Percentiles rank a stretch among this genome's conserved stretches.
Conservation (phyloP, 2,329 filamentous ascomycete genomes). For the Capronia americana region DNA sequence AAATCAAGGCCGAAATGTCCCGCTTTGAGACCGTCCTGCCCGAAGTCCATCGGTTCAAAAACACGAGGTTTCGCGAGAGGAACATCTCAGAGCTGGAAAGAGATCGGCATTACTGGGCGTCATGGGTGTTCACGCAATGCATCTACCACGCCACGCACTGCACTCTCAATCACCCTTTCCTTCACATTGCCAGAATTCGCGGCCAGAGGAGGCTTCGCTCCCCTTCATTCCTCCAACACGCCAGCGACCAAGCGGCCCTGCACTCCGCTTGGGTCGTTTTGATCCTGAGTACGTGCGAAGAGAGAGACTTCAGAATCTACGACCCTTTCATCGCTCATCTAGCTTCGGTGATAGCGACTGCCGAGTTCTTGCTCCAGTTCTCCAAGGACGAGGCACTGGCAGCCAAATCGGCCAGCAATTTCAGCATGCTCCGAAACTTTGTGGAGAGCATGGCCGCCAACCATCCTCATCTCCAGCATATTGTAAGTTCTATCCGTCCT, state of each 20-base stretch:
- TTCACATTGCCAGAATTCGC: slow-evolving; percentile 33
- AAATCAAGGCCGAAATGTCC: slow-evolving; percentile 35
- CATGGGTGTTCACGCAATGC: slow-evolving; percentile 34
- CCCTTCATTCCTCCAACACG: slow-evolving; percentile 37
- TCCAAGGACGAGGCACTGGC: slow-evolving; percentile 32
- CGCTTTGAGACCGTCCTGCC: slow-evolving; percentile 33
- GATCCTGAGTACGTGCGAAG: slow-evolving; percentile 29
- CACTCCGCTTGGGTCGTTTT: slow-evolving; percentile 35
- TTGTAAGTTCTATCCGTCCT: slow-evolving; percentile 20
- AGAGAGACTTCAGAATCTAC: slow-evolving; percentile 28
- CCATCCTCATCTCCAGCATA: slow-evolving; percentile 33
- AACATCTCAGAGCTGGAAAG: slow-evolving; percentile 20
- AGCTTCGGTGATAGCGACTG: slow-evolving; percentile 31
- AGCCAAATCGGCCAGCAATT: slow-evolving; percentile 26
- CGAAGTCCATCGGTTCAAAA: slow-evolving; percentile 35
- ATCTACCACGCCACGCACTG: slow-evolving; percentile 36
- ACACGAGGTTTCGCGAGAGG: slow-evolving; percentile 27
- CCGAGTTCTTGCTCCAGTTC: slow-evolving; percentile 34
- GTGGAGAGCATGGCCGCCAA: slow-evolving; percentile 27
- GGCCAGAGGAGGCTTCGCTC: slow-evolving; percentile 30
- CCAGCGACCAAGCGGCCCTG: slow-evolving; percentile 34
- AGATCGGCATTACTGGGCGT: slow-evolving; percentile 32
- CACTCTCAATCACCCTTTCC: slow-evolving; percentile 36
- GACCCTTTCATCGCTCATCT: slow-evolving; percentile 36
- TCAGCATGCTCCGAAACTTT: slow-evolving; percentile 28